Conservation (phyloP, 371 early-diverging fungal species). For the Dichotomocladium elegans region DNA sequence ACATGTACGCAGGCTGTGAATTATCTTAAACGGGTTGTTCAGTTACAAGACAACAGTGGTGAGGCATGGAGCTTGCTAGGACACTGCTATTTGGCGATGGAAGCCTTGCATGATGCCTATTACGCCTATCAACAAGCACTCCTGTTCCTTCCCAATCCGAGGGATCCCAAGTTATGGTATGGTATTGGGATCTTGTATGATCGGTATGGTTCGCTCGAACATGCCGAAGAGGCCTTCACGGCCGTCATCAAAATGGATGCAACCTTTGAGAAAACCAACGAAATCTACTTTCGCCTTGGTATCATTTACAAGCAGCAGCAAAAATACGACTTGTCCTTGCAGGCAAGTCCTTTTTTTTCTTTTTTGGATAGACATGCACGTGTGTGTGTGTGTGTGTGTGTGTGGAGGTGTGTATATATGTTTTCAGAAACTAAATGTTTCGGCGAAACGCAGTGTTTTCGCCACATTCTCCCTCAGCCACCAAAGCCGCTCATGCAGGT, state of each 20-base stretch:
- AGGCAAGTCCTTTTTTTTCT: too few species aligned
- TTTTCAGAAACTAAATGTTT: too few species aligned
- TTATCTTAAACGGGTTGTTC: slow-evolving; percentile 79
- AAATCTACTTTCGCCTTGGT: slow-evolving; percentile 96
- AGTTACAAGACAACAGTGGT: slow-evolving; percentile 78
- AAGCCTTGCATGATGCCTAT: slow-evolving; percentile 89
- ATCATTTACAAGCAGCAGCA: slow-evolving; percentile 96
- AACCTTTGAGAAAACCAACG: slow-evolving; percentile 92
- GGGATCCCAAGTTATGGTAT: slow-evolving; percentile 98
- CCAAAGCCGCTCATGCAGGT: slow-evolving; percentile 90
- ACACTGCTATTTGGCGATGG: slow-evolving; percentile 92
- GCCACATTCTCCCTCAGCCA: slow-evolving; percentile 84
- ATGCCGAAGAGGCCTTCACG: slow-evolving; percentile 96
- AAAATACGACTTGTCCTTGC: slow-evolving; percentile 81
- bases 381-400: neutral
- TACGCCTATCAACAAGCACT: slow-evolving; percentile 93
- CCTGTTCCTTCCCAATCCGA: slow-evolving; percentile 79
- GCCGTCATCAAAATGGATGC: slow-evolving; percentile 87
- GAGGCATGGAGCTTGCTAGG: slow-evolving; percentile 92
- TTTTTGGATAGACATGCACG: neutral
- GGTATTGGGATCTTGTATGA: slow-evolving; percentile 98
- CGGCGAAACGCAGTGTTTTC: slow-evolving; percentile 94
- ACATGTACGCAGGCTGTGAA: slow-evolving; percentile 68
- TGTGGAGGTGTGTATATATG: neutral
- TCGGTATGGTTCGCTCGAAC: slow-evolving; percentile 92